Evolutionary conservation across 129 eudicot species (phyloP), one percentile per base, ranked within the genome.

Genomic region (Dittrichia graveolens): DNA sequence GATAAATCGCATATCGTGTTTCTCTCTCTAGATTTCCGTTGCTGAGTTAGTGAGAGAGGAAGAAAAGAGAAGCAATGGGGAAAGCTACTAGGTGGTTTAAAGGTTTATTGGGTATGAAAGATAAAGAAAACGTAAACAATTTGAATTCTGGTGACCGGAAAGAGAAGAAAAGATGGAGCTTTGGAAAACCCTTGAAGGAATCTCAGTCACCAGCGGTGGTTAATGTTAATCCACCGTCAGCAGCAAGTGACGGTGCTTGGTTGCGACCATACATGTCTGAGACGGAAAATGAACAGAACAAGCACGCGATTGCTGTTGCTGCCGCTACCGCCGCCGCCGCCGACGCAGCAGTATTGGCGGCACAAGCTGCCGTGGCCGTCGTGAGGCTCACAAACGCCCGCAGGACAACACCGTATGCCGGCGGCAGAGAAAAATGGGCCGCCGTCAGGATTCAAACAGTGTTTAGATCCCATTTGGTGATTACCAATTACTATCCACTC

Each of bases 301-400:
- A 85, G 75, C 98, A 93, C 59, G 98, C 98, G 12, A 93, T 93
- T 73, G 98, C 98, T 24, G 98, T 93, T 38, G 98, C 98, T 13
- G 96, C 98, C 0, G 98, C 98, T 71, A 89, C 96, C 4, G 96
- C 98, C 0, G 95, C 95, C 0, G 98, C 96, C 0, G 98, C 98
- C 2, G 98, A 93, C 59, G 98, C 98, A 2, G 98, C 98, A 0
- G 95, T 93, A 10, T 92, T 90, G 0, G 96, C 98, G 0, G 98
- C 98, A 0, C 96, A 93, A 80, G 98, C 98, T 8, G 96, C 98
- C 14, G 96, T 86, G 45, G 98, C 88, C 3, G 98, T 93, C 37
- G 98, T 93, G 34, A 74, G 98, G 37, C 86, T 93, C 8, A 93
- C 98, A 6, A 93, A 88, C 54, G 82, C 85, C 7, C 85, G 90